Percentiles rank a stretch among this genome's conserved stretches.
Conservation (phyloP, 2,329 filamentous ascomycete genomes). For the Pestalotiopsis sp. region DNA sequence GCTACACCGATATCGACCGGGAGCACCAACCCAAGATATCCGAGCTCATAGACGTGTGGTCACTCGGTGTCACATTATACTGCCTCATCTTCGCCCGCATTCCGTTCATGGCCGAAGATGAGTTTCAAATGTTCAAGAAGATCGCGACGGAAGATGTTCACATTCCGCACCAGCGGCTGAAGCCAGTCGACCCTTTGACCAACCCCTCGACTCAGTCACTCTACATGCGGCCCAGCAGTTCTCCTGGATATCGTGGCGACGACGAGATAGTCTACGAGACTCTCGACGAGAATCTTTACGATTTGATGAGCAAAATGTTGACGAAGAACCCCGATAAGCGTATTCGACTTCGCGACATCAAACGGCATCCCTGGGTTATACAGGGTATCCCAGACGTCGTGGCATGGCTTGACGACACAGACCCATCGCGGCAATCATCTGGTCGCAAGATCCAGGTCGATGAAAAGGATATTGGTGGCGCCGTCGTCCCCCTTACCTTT, state of each 20-base stretch:
- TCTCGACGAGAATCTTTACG: constrained; percentile 76
- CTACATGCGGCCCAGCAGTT: constrained; percentile 59
- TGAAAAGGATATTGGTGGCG: constrained; percentile 83
- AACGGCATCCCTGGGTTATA: constrained; percentile 90
- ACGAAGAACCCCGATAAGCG: constrained; percentile 87
- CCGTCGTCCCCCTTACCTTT: constrained; percentile 87
- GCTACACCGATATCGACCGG: constrained; percentile 77
- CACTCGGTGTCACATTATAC: constrained; percentile 92
- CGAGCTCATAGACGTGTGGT: constrained; percentile 96
- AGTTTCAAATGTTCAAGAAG: constrained; percentile 87
- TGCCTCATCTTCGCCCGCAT: constrained; percentile 93
- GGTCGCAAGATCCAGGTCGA: constrained; percentile 91
- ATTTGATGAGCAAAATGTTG: constrained; percentile 79
- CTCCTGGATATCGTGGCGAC: constrained; percentile 71
- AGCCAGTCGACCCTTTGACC: constrained; percentile 67
- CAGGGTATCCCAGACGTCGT: constrained; percentile 74
- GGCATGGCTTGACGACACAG: constrained; percentile 91
- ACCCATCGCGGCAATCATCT: constrained; percentile 75
- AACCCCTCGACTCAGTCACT: constrained; percentile 57
- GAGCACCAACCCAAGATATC: constrained; percentile 77
- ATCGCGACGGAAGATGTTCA: constrained; percentile 94
- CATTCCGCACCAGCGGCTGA: constrained; percentile 81
- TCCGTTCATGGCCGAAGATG: constrained; percentile 89
- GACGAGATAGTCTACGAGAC: constrained; percentile 84
- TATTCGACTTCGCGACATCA: constrained; percentile 89